phyloP scores from a whole-genome alignment of 441 rosid species.

The Hura crepitans region DNA sequence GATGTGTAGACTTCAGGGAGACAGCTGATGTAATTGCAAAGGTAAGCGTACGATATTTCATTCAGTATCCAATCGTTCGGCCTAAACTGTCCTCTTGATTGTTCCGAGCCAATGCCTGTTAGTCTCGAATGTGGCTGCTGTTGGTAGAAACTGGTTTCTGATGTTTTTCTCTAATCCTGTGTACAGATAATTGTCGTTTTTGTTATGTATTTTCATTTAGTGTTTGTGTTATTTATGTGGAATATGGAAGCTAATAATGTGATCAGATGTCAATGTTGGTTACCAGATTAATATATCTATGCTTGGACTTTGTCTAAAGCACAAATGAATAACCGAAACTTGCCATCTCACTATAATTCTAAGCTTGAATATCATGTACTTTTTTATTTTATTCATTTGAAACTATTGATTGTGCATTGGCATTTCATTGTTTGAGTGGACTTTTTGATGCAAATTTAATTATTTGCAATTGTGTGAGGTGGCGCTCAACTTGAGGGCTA shows the following conservation, averaged over 20 bases:
- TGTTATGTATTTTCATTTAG: neutral
- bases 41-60: constrained; percentile 33
- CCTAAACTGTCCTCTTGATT: constrained; percentile 1
- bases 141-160: neutral
- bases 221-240: neutral
- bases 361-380: neutral
- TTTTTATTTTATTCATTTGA: neutral
- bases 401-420: neutral
- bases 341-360: neutral
- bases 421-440: neutral
- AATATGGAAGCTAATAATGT: neutral
- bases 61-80: neutral
- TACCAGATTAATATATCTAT: neutral
- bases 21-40: constrained; percentile 87
- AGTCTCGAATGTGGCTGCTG: neutral
- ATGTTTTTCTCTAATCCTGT: neutral
- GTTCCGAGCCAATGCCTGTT: neutral
- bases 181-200: neutral
- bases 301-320: neutral
- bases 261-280: constrained; percentile 1
- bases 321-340: neutral
- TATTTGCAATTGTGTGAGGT: neutral
- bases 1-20: constrained; percentile 92
- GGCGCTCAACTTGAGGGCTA: neutral
- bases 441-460: neutral